Evolutionary conservation across 257 asterid genomes (phyloP).

Genomic region (Fraxinus pennsylvanica): DNA sequence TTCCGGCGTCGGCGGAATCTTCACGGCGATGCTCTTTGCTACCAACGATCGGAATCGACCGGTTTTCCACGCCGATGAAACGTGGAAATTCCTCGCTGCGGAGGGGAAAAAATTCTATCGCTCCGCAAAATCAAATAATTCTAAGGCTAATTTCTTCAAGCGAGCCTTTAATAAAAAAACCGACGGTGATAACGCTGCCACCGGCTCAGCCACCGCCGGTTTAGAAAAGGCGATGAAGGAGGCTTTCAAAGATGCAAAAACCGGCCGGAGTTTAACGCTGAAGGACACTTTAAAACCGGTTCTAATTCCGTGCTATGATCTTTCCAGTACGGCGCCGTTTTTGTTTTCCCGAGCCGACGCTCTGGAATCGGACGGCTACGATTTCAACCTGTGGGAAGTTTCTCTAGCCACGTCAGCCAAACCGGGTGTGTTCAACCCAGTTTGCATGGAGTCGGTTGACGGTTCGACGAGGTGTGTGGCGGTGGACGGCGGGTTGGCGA

Average conservation of each 20-base stretch:
- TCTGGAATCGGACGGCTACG: constrained; percentile 85
- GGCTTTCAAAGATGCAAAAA: constrained; percentile 59
- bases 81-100: constrained; percentile 84
- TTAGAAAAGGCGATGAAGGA: constrained; percentile 79
- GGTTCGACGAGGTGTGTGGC: constrained; percentile 81
- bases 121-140: constrained; percentile 27
- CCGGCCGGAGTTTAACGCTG: constrained; percentile 70
- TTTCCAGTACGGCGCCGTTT: constrained; percentile 85
- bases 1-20: constrained; percentile 87
- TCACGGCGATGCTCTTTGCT: constrained; percentile 89
- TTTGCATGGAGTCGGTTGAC: constrained; percentile 71
- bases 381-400: constrained; percentile 95
- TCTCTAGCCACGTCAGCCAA: constrained; percentile 91
- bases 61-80: constrained; percentile 74
- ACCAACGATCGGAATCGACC: constrained; percentile 60
- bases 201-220: constrained; percentile 35
- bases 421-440: constrained; percentile 74
- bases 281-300: constrained; percentile 89
- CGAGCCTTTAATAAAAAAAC: constrained; percentile 43
- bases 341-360: constrained; percentile 96
- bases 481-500: constrained; percentile 80
- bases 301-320: constrained; percentile 89
- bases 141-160: constrained; percentile 44
- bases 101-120: constrained; percentile 59
- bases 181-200: constrained; percentile 26